Evolutionary conservation across 805 yeast genomes (phyloP).

Genomic region (Barnettozyma wickerhamii): DNA sequence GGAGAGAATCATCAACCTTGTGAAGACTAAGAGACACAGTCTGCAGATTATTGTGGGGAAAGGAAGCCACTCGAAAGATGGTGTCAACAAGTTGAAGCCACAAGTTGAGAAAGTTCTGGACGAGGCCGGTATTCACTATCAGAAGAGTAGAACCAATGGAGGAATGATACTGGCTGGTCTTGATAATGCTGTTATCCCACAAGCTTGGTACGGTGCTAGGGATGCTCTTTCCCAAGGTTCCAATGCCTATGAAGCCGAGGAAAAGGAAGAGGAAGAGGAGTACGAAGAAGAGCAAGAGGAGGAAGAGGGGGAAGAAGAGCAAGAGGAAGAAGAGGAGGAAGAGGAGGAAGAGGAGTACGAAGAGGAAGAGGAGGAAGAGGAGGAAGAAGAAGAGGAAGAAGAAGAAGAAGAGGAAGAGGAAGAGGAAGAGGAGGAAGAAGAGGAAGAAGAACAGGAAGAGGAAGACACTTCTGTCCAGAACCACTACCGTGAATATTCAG

Average conservation of each 20-base stretch:
- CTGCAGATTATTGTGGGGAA: constrained; percentile 88
- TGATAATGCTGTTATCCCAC: constrained; percentile 39
- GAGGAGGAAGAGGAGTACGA: background rate
- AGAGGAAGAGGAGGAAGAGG: background rate
- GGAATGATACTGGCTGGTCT: constrained; percentile 79
- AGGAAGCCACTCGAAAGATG: constrained; percentile 77
- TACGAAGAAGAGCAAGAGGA: background rate
- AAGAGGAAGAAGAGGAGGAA: background rate
- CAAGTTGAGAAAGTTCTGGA: constrained; percentile 75
- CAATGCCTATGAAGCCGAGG: background rate
- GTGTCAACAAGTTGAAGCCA: constrained; percentile 84
- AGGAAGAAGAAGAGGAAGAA: background rate
- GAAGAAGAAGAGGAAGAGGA: background rate
- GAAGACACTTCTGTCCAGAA: too few relatives aligned
- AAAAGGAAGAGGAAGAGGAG: background rate
- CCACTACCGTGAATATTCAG: background rate
- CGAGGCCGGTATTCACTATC: constrained; percentile 55
- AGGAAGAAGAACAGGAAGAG: background rate
- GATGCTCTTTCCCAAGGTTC: background rate
- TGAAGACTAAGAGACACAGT: constrained; percentile 49
- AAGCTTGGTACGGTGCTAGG: constrained; percentile 25
- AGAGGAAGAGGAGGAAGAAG: background rate
- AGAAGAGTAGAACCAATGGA: constrained; percentile 63
- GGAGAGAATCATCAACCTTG: constrained; percentile 60
- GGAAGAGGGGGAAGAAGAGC: background rate